Base-by-base conservation (phyloP, 345 rosid species). In the Trapa incisa region DNA sequence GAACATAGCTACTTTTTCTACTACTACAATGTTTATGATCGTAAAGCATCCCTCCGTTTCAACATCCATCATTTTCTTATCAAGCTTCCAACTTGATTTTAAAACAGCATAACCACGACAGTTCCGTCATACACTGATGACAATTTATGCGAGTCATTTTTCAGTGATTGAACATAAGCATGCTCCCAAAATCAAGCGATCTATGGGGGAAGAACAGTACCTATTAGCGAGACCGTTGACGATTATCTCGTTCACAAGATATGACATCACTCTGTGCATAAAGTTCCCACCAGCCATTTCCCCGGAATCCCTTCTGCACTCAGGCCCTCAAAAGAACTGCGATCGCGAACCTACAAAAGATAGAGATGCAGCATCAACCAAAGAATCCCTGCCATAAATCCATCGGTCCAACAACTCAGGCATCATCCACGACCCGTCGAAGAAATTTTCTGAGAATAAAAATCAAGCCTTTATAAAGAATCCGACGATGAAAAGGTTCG, bases 231-330 rank as follows among this genome's bases (percentile, higher is more conserved):
- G 92, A 39, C 96, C 79, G 64, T 87, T 85, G 32, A 94, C 99
- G 47, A 94, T 53, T 66, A 94, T 22, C 80, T 94, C 97, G 68
- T 94, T 91, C 5, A 86, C 89, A 47, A 91, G 57, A 41, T 94
- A 89, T 47, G 88, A 73, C 0, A 94, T n/a, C 3, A 89, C 96
- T 76, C 97, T 79, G 71, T 76, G 87, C 71, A 89, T 47, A 71
- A 94, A 91, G 76, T 89, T 89, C 65, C 97, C 97, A 36, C 91
- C 99, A 45, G 97, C 97, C 97, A 91, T 94, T 39, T 29, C 66
- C 72, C 41, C 38, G 63, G 1, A 58, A 54, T 50, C 16, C 54
- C 65, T 8, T 29, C 38, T 62, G 62, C 38, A 61, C 62, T 67
- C 37, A 4, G 37, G 62, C 45, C 43, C 43, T 43, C 50, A 33